A percentile compares a stretch with the other conserved stretches of the same genome.
Evolutionary conservation across 2,329 filamentous ascomycete species (phyloP).

Genomic region (Verticillium zaregamsianum): DNA sequence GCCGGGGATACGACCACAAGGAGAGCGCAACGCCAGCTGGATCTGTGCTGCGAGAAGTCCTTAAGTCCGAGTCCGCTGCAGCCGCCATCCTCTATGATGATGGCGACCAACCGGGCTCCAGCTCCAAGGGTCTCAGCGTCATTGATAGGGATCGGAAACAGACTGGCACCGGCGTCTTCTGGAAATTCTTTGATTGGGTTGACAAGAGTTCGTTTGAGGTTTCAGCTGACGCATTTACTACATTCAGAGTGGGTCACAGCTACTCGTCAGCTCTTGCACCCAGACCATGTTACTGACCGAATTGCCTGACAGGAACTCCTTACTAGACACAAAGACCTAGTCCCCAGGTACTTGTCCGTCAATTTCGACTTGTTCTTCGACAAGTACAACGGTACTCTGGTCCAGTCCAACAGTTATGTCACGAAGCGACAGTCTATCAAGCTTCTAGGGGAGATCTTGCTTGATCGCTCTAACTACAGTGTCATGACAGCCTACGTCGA

Average conservation of each 20-base stretch:
- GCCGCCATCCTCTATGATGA: constrained; percentile 93
- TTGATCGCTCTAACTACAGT: constrained; percentile 94
- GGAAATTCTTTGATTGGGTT: constrained; percentile 97
- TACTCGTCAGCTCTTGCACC: background rate
- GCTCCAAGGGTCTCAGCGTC: constrained; percentile 68
- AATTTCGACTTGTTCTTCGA: constrained; percentile 95
- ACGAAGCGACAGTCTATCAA: constrained; percentile 99
- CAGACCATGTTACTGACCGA: background rate
- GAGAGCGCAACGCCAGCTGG: constrained; percentile 91
- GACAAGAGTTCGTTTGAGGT: constrained; percentile 96
- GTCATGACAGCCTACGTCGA: constrained; percentile 98
- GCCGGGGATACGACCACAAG: constrained; percentile 82
- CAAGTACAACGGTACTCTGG: constrained; percentile 80
- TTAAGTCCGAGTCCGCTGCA: constrained; percentile 86
- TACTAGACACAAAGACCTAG: constrained; percentile 88
- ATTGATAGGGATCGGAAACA: constrained; percentile 75
- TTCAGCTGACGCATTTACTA: constrained; percentile 94
- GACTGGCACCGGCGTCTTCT: constrained; percentile 82
- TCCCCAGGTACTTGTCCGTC: constrained; percentile 79
- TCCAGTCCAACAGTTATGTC: constrained; percentile 93
- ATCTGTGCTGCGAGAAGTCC: constrained; percentile 79
- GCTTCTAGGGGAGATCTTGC: constrained; percentile 86
- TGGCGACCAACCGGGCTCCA: constrained; percentile 65
- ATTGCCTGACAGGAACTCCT: constrained; percentile 67
- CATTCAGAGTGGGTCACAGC: constrained; percentile 70